Conservation (phyloP, 2,329 filamentous ascomycete genomes). For the Talaromyces piceae region DNA sequence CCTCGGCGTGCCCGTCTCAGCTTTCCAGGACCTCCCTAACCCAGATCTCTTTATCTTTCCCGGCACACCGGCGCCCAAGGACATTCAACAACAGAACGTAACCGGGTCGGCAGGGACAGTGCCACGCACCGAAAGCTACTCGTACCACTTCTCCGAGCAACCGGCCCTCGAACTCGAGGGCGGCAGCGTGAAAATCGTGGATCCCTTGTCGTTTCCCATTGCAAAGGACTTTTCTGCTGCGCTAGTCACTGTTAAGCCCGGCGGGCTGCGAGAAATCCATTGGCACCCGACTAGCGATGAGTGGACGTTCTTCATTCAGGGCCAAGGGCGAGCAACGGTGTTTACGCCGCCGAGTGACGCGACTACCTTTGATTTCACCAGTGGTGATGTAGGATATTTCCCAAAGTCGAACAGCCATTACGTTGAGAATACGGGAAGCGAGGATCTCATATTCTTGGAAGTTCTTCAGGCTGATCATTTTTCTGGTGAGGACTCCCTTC, state of each 20-base stretch:
- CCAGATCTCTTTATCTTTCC: conserved; percentile 71
- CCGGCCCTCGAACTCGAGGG: conserved; percentile 59
- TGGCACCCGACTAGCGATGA: conserved; percentile 76
- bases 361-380: conserved; percentile 66
- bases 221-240: conserved; percentile 67
- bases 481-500: conserved; percentile 27
- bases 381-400: conserved; percentile 71
- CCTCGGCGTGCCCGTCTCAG: conserved; percentile 41
- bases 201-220: conserved; percentile 68
- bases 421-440: conserved; percentile 68
- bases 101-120: conserved; percentile 54
- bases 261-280: conserved; percentile 70
- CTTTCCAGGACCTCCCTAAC: conserved; percentile 57
- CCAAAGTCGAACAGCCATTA: conserved; percentile 73
- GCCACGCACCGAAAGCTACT: conserved; percentile 59
- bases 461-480: conserved; percentile 67
- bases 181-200: conserved; percentile 65
- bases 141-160: conserved; percentile 64
- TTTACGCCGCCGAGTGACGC: conserved; percentile 63
- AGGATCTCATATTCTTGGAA: conserved; percentile 68
- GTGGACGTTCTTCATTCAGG: conserved; percentile 71
- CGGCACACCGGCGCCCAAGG: conserved; percentile 54
- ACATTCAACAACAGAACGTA: conserved; percentile 59
- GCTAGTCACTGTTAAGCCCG: conserved; percentile 62
- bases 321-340: conserved; percentile 65